Evolutionary conservation across 768 basidiomycete species (phyloP).

Genomic region (Lactifluus subvellereus): DNA sequence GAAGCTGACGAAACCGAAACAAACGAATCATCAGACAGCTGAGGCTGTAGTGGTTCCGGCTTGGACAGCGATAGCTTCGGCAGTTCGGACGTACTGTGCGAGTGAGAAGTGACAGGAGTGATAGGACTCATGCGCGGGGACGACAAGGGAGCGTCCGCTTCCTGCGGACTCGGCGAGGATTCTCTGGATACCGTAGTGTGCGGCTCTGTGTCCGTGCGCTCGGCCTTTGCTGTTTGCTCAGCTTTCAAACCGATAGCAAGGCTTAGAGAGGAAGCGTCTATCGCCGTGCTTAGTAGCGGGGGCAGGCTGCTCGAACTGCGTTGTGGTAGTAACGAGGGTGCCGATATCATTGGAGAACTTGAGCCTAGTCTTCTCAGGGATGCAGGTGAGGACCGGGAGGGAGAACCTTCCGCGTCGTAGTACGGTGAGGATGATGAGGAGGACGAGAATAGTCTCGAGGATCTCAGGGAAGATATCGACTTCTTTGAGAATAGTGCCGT

Average conservation of each 20-base stretch:
- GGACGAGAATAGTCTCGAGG: slow-evolving; percentile 30
- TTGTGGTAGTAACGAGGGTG: slow-evolving; percentile 46
- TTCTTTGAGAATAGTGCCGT: slow-evolving; percentile 64
- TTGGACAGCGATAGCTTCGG: slow-evolving; percentile 16
- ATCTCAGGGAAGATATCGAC: slow-evolving; percentile 44
- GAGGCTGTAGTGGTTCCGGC: slow-evolving; percentile 17
- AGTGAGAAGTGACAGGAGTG: slow-evolving; percentile 14
- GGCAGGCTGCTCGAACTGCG: slow-evolving; percentile 44
- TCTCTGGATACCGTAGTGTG: neutral
- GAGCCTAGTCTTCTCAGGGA: slow-evolving; percentile 23
- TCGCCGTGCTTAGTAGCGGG: slow-evolving; percentile 54
- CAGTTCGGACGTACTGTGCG: neutral
- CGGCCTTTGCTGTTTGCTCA: slow-evolving; percentile 28
- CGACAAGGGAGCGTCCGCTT: neutral
- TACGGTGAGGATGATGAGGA: slow-evolving; percentile 32
- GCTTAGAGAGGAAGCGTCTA: slow-evolving; percentile 51
- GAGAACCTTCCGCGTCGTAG: slow-evolving; percentile 35
- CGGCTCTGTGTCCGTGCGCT: neutral
- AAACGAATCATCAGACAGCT: slow-evolving; percentile 28
- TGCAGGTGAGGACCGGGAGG: slow-evolving; percentile 10
- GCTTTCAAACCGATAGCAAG: slow-evolving; percentile 19
- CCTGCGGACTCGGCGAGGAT: neutral
- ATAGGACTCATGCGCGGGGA: slow-evolving; percentile 5
- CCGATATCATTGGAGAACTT: slow-evolving; percentile 31
- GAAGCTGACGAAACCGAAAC: slow-evolving; percentile 42